Evolutionary conservation across 2,329 filamentous ascomycete species (phyloP), one percentile per base, ranked within the genome.

Genomic region (Didymella lethalis): DNA sequence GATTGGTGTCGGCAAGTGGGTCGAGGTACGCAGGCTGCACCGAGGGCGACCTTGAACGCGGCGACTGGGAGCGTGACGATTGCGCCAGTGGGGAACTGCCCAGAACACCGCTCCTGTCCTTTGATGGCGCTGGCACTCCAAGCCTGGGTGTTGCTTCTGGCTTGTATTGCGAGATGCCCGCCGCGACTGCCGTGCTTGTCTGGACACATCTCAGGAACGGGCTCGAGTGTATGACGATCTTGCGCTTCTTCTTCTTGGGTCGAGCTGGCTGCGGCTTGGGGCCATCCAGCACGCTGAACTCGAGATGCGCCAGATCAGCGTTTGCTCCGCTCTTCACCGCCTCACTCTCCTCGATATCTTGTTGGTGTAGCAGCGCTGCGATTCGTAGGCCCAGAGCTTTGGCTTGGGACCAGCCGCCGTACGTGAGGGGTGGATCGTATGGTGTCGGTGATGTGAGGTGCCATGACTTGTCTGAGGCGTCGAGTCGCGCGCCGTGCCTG

Each of bases 381-480:
- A 99, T 97, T 61, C 92, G 88, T 61, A 88, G 84, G 16, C 95
- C 95, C 25, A 97, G 85, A 5, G 89, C 87, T 68, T 90, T 88
- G 53, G 91, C 89, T 77, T 98, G 95, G 14, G 89, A 86, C 90
- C 95, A 97, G 64, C 95, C 95, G 67, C 92, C 91, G 74, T 97
- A 98, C 2, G 93, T 97, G 57, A 99, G 84, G 48, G 95, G 95
- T 65, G 95, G 92, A 66, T 99, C 94, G 82, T 98, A 99, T 2
- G 95, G 95, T 6, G 92, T 93, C 1, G 93, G 91, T 6, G 95
- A 97, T 29, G 91, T 90, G 54, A 97, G 85, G 77, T 97, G 92
- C 95, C 95, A 99, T 77, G 92, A 88, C 75, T 93, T 93, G 83
- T 99, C 93, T 62, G 93, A 93, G 55, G 92, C 92, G 77, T 99